Conservation (phyloP, 139 green algal genomes). For the Pseudopediastrum boryanum region DNA sequence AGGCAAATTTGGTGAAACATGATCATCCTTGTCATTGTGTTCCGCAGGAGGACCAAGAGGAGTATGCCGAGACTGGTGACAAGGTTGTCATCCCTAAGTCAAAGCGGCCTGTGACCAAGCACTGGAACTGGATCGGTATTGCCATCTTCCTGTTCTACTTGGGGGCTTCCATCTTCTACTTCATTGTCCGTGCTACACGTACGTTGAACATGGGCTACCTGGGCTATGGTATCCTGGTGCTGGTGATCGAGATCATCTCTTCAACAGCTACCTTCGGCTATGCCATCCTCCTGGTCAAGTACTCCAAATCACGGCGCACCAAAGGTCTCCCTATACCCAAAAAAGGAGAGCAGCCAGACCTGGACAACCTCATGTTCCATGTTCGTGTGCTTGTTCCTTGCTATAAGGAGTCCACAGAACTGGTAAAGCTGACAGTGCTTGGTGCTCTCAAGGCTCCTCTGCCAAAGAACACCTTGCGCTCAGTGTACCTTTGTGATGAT, state of each 20-base stretch:
- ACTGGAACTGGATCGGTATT: slow-evolving; percentile 42
- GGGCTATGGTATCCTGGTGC: slow-evolving; percentile 48
- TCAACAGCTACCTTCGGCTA: slow-evolving; percentile 53
- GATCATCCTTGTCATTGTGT: too few species aligned
- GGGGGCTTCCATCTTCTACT: slow-evolving; percentile 37
- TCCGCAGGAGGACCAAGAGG: slow-evolving; percentile 32
- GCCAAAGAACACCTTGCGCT: slow-evolving; percentile 42
- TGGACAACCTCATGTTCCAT: slow-evolving; percentile 44
- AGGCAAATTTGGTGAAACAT: too few species aligned
- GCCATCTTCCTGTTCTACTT: slow-evolving; percentile 42
- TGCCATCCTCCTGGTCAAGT: slow-evolving; percentile 47
- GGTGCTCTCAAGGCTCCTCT: slow-evolving; percentile 36
- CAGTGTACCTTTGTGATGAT: slow-evolving; percentile 46
- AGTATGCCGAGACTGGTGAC: slow-evolving; percentile 41
- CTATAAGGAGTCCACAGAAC: slow-evolving; percentile 52
- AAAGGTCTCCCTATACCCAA: slow-evolving; percentile 43
- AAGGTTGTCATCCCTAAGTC: slow-evolving; percentile 35
- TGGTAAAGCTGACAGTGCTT: slow-evolving; percentile 37
- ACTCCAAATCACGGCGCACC: slow-evolving; percentile 40
- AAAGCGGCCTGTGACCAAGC: slow-evolving; percentile 43
- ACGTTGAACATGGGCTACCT: slow-evolving; percentile 46
- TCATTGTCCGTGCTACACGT: slow-evolving; percentile 32
- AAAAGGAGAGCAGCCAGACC: slow-evolving; percentile 41
- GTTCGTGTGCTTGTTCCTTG: slow-evolving; percentile 58
- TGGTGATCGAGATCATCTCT: slow-evolving; percentile 51